Conservation (phyloP, 257 asterid species). For the Penstemon barbatus region DNA sequence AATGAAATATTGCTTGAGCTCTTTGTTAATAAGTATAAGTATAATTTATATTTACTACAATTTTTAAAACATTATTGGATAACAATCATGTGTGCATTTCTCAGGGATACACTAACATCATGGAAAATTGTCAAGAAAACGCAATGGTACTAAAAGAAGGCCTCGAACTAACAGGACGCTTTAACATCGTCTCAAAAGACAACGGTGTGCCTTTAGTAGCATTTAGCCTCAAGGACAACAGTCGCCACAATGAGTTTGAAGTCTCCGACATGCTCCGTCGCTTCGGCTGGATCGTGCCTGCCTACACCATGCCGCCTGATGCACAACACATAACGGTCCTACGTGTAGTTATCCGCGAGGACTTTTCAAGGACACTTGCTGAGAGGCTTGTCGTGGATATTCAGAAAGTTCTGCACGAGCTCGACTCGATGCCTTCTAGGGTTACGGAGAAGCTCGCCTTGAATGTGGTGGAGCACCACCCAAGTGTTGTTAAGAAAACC, state of each 20-base stretch:
- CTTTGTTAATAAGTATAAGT: too few relatives aligned
- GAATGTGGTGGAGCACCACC: slow-evolving; percentile 25
- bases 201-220: slow-evolving; percentile 88
- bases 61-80: neutral
- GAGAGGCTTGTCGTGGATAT: slow-evolving; percentile 75
- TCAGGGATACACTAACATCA: slow-evolving; percentile 72
- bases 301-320: slow-evolving; percentile 87
- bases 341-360: slow-evolving; percentile 82
- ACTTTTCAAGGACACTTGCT: slow-evolving; percentile 77
- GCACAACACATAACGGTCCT: slow-evolving; percentile 81
- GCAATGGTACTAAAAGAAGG: slow-evolving; percentile 66
- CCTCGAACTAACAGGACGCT: slow-evolving; percentile 66
- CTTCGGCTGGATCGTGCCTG: slow-evolving; percentile 86
- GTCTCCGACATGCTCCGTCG: slow-evolving; percentile 70
- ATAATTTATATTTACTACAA: neutral
- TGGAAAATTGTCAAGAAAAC: slow-evolving; percentile 86
- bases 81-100: neutral
- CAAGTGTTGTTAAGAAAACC: slow-evolving; percentile 44
- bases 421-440: slow-evolving; percentile 65
- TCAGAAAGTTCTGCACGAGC: slow-evolving; percentile 69
- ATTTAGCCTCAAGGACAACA: slow-evolving; percentile 75
- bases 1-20: too few relatives aligned
- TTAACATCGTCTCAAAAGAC: slow-evolving; percentile 76
- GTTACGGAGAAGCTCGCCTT: slow-evolving; percentile 46
- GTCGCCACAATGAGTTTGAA: slow-evolving; percentile 73